phyloP scores from a whole-genome alignment of 306 rosid genomes.

The Mucuna pruriens region DNA sequence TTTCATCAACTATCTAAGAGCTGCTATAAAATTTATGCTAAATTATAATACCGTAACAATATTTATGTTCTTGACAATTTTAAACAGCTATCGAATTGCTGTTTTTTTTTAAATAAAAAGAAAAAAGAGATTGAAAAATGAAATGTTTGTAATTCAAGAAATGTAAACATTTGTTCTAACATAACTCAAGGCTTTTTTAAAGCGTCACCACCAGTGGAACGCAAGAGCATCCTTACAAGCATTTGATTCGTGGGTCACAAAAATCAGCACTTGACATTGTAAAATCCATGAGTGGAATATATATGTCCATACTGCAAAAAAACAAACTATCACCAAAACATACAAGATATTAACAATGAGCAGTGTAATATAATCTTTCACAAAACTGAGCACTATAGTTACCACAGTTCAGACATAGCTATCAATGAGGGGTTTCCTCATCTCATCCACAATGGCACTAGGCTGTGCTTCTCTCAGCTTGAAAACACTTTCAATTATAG shows the following conservation, averaged over 20 bases:
- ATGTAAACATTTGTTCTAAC: too few species aligned
- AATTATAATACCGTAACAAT: not conserved
- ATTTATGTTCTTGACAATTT: not conserved
- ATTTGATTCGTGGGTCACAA: not conserved
- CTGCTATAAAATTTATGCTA: not conserved
- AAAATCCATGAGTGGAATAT: too few species aligned
- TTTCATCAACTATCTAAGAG: too few species aligned
- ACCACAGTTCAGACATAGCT: slow-evolving; percentile 59
- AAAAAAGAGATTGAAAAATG: not conserved
- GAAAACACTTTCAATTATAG: slow-evolving; percentile 89
- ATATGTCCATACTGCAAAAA: not conserved
- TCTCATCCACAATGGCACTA: slow-evolving; percentile 81
- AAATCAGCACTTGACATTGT: not conserved
- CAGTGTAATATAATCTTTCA: not conserved
- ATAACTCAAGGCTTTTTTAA: too few species aligned
- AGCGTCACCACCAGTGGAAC: not conserved
- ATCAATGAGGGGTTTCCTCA: slow-evolving; percentile 88
- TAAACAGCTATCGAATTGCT: too few species aligned
- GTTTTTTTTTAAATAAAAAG: too few species aligned
- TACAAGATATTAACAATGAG: not conserved
- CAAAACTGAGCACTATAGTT: not conserved
- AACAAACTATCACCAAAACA: slow-evolving; percentile 27
- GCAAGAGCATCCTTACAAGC: not conserved
- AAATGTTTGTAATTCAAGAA: not conserved
- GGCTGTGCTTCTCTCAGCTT: slow-evolving; percentile 90